phyloP scores from a whole-genome alignment of 169 alveolate species.

The Cryptosporidium tyzzeri region DNA sequence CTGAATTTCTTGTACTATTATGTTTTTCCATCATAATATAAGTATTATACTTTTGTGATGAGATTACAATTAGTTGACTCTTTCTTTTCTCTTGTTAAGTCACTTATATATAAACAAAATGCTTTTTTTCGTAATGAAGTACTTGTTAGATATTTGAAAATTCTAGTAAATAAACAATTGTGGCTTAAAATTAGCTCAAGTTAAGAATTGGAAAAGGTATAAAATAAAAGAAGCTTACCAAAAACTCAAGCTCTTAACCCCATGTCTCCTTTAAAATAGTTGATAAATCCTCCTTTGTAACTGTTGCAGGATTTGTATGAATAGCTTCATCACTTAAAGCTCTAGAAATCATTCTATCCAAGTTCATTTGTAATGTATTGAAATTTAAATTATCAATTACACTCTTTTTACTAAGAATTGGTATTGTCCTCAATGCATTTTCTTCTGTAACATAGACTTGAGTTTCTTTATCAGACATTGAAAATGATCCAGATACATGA shows the following conservation, averaged over 20 bases:
- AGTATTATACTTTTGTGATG: too few relatives aligned
- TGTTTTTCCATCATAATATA: too few relatives aligned
- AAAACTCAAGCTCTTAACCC: neutral
- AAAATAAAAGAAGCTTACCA: neutral
- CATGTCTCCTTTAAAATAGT: conserved; percentile 15
- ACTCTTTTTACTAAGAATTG: conserved; percentile 12
- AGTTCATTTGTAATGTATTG: neutral
- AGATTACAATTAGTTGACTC: too few relatives aligned
- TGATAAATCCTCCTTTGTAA: neutral
- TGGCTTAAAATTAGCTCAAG: neutral
- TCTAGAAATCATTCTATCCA: conserved; percentile 49
- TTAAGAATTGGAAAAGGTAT: neutral
- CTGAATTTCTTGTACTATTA: neutral
- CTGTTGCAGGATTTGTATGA: conserved; percentile 32
- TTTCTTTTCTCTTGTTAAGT: too few relatives aligned
- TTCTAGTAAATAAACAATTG: too few relatives aligned
- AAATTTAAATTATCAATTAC: conserved; percentile 7
- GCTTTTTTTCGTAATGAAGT: too few relatives aligned
- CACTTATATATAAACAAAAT: neutral
- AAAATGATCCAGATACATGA: neutral
- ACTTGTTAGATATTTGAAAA: too few relatives aligned
- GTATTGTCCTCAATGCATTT: conserved; percentile 1
- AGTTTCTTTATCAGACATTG: neutral
- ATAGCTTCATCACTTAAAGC: conserved; percentile 66
- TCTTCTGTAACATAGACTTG: neutral